Conservation (phyloP, 2,329 filamentous ascomycete genomes). For the Monilinia laxa region DNA sequence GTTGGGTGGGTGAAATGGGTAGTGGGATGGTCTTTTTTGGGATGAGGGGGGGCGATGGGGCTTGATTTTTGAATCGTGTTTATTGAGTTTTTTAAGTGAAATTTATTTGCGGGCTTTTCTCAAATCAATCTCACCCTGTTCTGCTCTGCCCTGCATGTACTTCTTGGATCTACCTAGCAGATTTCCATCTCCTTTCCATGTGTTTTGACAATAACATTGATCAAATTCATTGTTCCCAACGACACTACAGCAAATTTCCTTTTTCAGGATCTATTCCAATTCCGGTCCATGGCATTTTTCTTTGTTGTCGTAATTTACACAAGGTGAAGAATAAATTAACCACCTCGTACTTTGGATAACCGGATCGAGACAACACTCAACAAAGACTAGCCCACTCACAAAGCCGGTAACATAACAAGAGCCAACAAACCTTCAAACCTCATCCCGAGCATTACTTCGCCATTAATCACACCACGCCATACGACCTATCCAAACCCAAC, state of each 20-base stretch:
- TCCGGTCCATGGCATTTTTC: background rate
- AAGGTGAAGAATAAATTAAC: background rate
- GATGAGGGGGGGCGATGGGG: no score
- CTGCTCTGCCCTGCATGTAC: background rate
- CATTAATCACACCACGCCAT: background rate
- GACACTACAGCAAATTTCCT: no score
- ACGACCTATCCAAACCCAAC: no score
- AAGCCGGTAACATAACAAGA: background rate
- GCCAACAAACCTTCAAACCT: background rate
- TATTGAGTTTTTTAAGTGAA: no score
- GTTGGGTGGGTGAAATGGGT: no score
- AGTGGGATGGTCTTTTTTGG: no score
- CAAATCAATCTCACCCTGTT: background rate
- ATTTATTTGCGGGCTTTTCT: background rate
- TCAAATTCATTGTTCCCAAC: no score
- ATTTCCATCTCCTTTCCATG: rapidly evolving
- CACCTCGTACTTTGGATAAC: background rate
- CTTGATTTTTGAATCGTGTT: background rate
- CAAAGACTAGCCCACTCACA: background rate
- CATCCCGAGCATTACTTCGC: no score
- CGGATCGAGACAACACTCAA: background rate
- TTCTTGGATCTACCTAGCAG: no score
- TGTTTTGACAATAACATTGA: background rate
- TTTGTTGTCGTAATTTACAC: background rate
- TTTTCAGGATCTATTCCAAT: background rate